Percentiles rank a stretch among this genome's conserved stretches.
These are phyloP conservation scores for Vaccinium darrowii DNA, from an alignment of 148 eudicot genomes.

Conservation along the genomic window DNA sequence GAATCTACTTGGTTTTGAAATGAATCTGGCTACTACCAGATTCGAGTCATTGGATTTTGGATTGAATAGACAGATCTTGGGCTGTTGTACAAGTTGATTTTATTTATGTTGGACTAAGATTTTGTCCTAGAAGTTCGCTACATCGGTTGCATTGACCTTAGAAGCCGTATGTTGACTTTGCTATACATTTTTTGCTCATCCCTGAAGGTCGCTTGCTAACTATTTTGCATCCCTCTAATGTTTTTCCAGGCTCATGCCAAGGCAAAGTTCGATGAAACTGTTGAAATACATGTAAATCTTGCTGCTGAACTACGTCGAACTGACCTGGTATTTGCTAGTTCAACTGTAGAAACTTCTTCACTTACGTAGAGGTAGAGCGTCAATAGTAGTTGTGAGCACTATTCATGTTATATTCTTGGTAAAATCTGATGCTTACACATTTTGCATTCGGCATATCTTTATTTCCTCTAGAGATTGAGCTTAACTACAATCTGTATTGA, in stretches of 20 bases:
- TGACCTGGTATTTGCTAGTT: slow-evolving; percentile 62
- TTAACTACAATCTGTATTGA: slow-evolving; percentile 19
- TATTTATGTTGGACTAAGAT: background rate
- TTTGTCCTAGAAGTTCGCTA: background rate
- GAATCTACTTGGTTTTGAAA: background rate
- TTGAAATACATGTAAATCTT: slow-evolving; percentile 92
- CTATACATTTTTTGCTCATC: background rate
- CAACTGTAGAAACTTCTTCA: background rate
- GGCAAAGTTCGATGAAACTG: slow-evolving; percentile 70
- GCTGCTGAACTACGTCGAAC: slow-evolving; percentile 79
- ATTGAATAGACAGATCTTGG: background rate
- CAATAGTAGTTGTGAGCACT: background rate
- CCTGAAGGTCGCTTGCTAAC: slow-evolving; percentile 10
- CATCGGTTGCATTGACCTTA: no score
- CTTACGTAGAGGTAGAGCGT: background rate
- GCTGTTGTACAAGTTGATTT: background rate
- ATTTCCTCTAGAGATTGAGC: slow-evolving; percentile 9
- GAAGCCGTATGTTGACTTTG: background rate
- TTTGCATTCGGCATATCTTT: background rate
- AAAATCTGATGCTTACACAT: background rate
- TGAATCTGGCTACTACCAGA: background rate
- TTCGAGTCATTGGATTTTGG: background rate
- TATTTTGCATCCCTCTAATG: slow-evolving; percentile 21
- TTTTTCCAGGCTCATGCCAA: slow-evolving; percentile 73
- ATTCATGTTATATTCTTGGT: background rate